Conservation (phyloP, 31 red algal genomes). For the Porphyra umbilicalis region DNA sequence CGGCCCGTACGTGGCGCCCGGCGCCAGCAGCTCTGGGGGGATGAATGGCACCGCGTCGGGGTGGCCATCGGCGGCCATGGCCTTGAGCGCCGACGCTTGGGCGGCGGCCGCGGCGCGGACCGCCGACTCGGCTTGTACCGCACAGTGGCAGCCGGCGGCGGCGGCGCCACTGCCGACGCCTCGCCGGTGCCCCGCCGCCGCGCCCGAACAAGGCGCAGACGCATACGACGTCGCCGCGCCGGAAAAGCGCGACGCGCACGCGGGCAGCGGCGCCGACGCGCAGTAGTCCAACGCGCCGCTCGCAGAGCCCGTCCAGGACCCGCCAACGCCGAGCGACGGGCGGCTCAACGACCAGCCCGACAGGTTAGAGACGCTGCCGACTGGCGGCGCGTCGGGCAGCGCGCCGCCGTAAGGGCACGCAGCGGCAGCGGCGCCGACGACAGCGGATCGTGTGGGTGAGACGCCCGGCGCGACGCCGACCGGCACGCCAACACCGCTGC, state of each 20-base stretch:
- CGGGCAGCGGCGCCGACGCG: too few relatives aligned
- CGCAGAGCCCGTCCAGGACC: too few relatives aligned
- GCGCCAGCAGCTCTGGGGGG: neutral
- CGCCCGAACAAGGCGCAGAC: neutral
- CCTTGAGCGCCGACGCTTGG: neutral
- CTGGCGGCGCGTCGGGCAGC: neutral
- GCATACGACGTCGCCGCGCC: neutral
- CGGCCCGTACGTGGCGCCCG: neutral
- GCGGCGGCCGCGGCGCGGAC: neutral
- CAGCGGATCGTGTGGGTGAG: too few relatives aligned
- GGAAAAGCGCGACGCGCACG: neutral
- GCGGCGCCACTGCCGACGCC: neutral
- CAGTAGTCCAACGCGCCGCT: too few relatives aligned
- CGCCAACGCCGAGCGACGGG: neutral
- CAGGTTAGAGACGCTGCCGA: neutral
- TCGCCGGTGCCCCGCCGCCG: neutral
- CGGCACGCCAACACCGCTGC: neutral
- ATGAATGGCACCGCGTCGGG: neutral
- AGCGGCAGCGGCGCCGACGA: neutral
- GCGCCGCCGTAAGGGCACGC: neutral
- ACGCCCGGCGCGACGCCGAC: neutral
- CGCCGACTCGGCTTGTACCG: neutral
- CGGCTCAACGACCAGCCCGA: neutral
- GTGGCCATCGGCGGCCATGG: neutral
- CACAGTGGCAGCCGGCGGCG: neutral